A percentile compares a stretch with the other conserved stretches of the same genome.
Evolutionary conservation across 139 green algal species (phyloP).

Genomic region (Mychonastes homosphaera): DNA sequence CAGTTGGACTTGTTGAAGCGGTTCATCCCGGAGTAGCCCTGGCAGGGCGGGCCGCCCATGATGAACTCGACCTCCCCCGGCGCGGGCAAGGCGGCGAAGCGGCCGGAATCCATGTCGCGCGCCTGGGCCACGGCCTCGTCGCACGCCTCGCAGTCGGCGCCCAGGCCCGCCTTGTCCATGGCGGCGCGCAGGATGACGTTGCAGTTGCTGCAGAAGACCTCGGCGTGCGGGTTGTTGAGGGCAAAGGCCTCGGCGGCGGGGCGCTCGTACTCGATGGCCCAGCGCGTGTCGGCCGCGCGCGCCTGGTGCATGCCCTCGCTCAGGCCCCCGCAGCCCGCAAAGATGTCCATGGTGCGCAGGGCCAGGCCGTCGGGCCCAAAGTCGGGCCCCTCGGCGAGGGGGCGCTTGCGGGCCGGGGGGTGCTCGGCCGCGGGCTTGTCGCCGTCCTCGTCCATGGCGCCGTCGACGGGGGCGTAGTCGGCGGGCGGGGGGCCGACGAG

Average conservation of each 20-base stretch:
- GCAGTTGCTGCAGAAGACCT: slow-evolving; percentile 77
- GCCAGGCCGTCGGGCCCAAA: slow-evolving; percentile 25
- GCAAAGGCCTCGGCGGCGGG: slow-evolving; percentile 80
- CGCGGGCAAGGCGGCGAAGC: slow-evolving; percentile 39
- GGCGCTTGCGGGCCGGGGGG: neutral
- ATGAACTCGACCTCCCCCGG: slow-evolving; percentile 93
- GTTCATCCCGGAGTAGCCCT: slow-evolving; percentile 98
- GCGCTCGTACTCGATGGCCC: slow-evolving; percentile 92
- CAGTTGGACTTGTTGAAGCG: slow-evolving; percentile 96
- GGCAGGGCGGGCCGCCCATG: slow-evolving; percentile 88
- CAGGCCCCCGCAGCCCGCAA: slow-evolving; percentile 90
- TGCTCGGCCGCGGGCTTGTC: neutral
- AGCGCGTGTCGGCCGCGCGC: slow-evolving; percentile 61
- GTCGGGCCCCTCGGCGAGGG: neutral
- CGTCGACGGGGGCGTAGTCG: neutral
- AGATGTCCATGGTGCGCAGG: slow-evolving; percentile 87
- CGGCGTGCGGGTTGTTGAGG: slow-evolving; percentile 74
- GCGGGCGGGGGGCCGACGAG: neutral
- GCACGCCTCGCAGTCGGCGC: slow-evolving; percentile 51
- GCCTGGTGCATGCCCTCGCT: slow-evolving; percentile 88
- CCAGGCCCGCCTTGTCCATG: slow-evolving; percentile 28
- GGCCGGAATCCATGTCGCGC: neutral
- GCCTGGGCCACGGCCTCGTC: slow-evolving; percentile 26
- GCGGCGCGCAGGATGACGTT: slow-evolving; percentile 68
- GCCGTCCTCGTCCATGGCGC: slow-evolving; percentile 3